Evolutionary conservation across 2,329 filamentous ascomycete species (phyloP).

Genomic region (Talaromyces sp.): DNA sequence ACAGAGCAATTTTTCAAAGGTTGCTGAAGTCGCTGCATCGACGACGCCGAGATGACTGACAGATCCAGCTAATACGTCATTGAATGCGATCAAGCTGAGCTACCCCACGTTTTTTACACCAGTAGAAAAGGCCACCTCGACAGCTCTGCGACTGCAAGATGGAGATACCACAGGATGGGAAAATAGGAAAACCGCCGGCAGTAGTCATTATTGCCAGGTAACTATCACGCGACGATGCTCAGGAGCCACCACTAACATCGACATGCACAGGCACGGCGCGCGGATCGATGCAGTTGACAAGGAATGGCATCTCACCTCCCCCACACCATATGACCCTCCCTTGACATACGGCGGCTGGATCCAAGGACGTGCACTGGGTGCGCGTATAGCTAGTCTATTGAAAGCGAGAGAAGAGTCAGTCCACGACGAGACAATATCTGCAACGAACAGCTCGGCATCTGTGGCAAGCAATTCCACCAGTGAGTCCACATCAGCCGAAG

Average conservation of each 20-base stretch:
- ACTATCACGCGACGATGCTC: not conserved
- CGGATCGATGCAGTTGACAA: conserved; percentile 92
- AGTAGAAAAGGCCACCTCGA: not conserved
- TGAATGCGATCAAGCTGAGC: conserved; percentile 1
- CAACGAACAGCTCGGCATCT: not conserved
- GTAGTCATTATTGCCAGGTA: conserved; percentile 45
- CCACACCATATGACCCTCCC: conserved; percentile 91
- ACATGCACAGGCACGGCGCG: conserved; percentile 70
- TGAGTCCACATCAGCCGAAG: not conserved
- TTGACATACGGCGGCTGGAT: conserved; percentile 92
- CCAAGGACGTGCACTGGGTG: conserved; percentile 76
- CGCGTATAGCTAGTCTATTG: conserved; percentile 74
- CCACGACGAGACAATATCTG: not conserved
- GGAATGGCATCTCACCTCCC: conserved; percentile 88
- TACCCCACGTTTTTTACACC: conserved; percentile 11
- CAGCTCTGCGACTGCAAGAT: not conserved
- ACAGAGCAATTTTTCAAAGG: not conserved
- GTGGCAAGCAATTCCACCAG: conserved; percentile 7
- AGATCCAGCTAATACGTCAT: conserved; percentile 7
- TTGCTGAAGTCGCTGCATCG: not conserved
- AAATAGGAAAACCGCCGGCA: conserved; percentile 32
- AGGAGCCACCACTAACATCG: not conserved
- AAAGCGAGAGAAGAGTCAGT: conserved; percentile 44
- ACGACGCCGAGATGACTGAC: not conserved
- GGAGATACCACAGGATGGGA: conserved; percentile 25